Evolutionary conservation across 495 filamentous ascomycete species (phyloP).

Genomic region (Lophiotrema nucula): DNA sequence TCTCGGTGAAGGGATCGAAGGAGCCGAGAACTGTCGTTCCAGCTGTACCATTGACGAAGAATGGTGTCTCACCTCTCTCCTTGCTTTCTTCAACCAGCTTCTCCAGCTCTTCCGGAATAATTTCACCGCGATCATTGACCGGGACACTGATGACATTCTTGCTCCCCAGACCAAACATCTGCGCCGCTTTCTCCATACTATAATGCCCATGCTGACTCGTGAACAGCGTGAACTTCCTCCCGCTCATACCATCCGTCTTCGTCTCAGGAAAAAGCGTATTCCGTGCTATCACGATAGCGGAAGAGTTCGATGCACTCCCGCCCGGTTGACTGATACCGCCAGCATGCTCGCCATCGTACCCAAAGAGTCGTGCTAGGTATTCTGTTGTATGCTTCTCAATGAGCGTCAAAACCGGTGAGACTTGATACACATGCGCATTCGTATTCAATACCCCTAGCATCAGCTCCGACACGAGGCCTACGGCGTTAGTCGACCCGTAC

Average conservation of each 20-base stretch:
- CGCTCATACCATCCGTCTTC: slow-evolving; percentile 67
- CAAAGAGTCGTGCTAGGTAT: slow-evolving; percentile 71
- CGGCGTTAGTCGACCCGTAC: slow-evolving; percentile 81
- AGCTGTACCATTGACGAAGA: slow-evolving; percentile 94
- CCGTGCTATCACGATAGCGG: slow-evolving; percentile 83
- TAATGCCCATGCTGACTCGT: slow-evolving; percentile 89
- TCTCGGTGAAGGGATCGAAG: slow-evolving; percentile 75
- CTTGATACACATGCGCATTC: slow-evolving; percentile 83
- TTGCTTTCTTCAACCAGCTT: slow-evolving; percentile 57
- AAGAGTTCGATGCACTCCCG: slow-evolving; percentile 80
- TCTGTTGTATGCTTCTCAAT: slow-evolving; percentile 77
- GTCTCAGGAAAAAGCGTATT: slow-evolving; percentile 77
- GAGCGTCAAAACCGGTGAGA: slow-evolving; percentile 81
- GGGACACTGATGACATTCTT: slow-evolving; percentile 69
- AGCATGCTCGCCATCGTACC: slow-evolving; percentile 67
- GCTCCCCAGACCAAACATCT: slow-evolving; percentile 80
- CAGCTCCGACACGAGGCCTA: slow-evolving; percentile 62
- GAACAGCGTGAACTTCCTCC: slow-evolving; percentile 74
- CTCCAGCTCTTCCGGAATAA: slow-evolving; percentile 66
- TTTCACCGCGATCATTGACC: slow-evolving; percentile 68
- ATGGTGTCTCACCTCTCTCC: slow-evolving; percentile 68
- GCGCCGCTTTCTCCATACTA: slow-evolving; percentile 88
- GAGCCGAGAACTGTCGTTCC: slow-evolving; percentile 91
- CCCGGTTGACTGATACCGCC: slow-evolving; percentile 88
- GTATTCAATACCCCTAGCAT: slow-evolving; percentile 83